Evolutionary conservation across 1,139 yeast genomes (phyloP), one percentile per base, ranked within the genome.

Genomic region (Saccharomycopsis phalli): DNA sequence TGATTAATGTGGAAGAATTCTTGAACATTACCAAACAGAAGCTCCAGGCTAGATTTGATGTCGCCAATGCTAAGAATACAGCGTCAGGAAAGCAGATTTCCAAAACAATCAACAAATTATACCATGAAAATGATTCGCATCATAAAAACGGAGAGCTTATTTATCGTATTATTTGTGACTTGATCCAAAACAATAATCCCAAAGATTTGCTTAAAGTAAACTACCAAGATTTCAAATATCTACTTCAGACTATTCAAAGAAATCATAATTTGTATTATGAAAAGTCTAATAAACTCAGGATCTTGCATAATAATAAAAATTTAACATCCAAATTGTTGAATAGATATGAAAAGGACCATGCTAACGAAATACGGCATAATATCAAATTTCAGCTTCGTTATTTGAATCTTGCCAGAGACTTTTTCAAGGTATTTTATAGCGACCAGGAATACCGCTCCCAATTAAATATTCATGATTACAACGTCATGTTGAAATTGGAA

Each of bases 381-480:
- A n/a, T n/a, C n/a, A n/a, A n/a, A n/a, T 14, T 34, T 10, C 14
- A 32, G 14, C 27, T 19, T 10, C 19, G 29, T n/a, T 23, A 16
- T 19, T 25, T 41, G 14, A 21, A 23, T 19, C 23, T 41, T 14
- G 32, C 34, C 13, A 29, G 41, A 23, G 44, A 41, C 22, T 37
- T 33, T 13, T 41, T 41, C 25, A 29, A 29, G 23, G 19, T 41
- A 8, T 33, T 37, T 19, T 20, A 17, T 18, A 18, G 22, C 5
- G 16, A 30, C 18, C 25, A 30, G 28, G 18, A n/a, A 6, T 32
- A 20, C 18, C 16, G 20, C n/a, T 11, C 14, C 20, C 11, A 27
- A 17, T 27, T 40, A n/a, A 36, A 40, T 10, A 32, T 41, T 10
- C 16, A 33, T 4, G 45, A 41, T 17, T 41, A 41, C 21, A 13